Evolutionary conservation across 768 basidiomycete genomes (phyloP), one percentile per base, ranked within the genome.

Genomic region (Butyriboletus loyo): DNA sequence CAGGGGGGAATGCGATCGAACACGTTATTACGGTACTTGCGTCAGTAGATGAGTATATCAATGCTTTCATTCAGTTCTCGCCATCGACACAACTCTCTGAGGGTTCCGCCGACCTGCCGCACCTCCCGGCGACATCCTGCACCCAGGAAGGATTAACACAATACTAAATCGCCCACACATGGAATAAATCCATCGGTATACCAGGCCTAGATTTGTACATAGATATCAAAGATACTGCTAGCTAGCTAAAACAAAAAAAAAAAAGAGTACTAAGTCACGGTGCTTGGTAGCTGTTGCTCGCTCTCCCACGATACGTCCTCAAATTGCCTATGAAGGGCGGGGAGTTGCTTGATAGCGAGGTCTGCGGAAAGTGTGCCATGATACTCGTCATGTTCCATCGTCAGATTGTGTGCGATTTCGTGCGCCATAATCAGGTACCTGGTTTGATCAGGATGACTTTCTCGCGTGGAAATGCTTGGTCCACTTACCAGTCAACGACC

Each of bases 401-500:
- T 51, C 11, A 45, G 39, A 10, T 64, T 61, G 51, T 66, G 66
- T 15, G 66, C 66, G 7, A 66, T 56, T 46, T 66, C 66, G 15
- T 66, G 66, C 2, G 57, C 64, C 54, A 68, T 64, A 4, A 66
- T 61, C 31, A 68, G 60, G 30, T 59, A 66, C 66, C 66, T 66
- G 19, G 13, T 46, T 36, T 7, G 22, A 37, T 22, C 0, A 13
- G 34, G 35, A 24, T 56, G 9, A 51, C 8, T 37, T 2, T 15
- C 13, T 50, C 22, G 14, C 5, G 7, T 11, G 7, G 13, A 11
- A 7, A 28, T 5, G 7, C 31, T 28, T n/a, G 32, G 10, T 38
- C 4, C 3, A 49, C 58, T 11, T 57, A 60, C 58, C 58, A 59
- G 4, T 56, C 54, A 0, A 39, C 52, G 8, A 49, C 11, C 7